A percentile compares a stretch with the other conserved stretches of the same genome.
phyloP scores from a whole-genome alignment of 2,329 filamentous ascomycete genomes.

The Beauveria medogensis region DNA sequence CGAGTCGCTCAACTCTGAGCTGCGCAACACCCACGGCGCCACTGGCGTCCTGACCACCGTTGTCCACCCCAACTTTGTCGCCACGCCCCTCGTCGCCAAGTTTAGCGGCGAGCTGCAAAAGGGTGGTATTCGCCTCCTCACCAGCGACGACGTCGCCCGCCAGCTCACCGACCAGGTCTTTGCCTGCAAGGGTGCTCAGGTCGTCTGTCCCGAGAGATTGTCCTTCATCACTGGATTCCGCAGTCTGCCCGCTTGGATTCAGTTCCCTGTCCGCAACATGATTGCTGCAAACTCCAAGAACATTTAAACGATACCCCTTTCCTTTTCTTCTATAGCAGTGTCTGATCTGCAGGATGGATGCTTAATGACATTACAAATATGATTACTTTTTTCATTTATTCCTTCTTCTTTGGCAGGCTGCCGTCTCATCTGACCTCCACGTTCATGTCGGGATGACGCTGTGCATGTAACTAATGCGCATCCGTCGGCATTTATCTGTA shows the following conservation, averaged over 20 bases:
- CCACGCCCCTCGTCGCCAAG: constrained; percentile 20
- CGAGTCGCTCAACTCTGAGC: constrained; percentile 47
- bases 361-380: neutral
- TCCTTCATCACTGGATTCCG: constrained; percentile 9
- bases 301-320: neutral
- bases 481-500: neutral
- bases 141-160: constrained; percentile 24
- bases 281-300: neutral
- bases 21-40: constrained; percentile 47
- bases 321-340: neutral
- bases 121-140: constrained; percentile 17
- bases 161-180: constrained; percentile 34
- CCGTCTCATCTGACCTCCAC: neutral
- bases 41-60: constrained; percentile 52
- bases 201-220: constrained; percentile 27
- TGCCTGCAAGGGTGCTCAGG: constrained; percentile 30
- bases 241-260: constrained; percentile 1
- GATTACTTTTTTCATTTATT: neutral
- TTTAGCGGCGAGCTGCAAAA: constrained; percentile 12
- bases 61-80: constrained; percentile 39
- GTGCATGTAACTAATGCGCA: neutral
- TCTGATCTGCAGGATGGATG: neutral
- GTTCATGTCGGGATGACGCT: neutral
- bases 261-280: constrained; percentile 2
- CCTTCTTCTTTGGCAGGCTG: rapidly evolving